Evolutionary conservation across 202 grass and related monocot genomes (phyloP).

Genomic region (Bolboschoenoplectus hybrid): DNA sequence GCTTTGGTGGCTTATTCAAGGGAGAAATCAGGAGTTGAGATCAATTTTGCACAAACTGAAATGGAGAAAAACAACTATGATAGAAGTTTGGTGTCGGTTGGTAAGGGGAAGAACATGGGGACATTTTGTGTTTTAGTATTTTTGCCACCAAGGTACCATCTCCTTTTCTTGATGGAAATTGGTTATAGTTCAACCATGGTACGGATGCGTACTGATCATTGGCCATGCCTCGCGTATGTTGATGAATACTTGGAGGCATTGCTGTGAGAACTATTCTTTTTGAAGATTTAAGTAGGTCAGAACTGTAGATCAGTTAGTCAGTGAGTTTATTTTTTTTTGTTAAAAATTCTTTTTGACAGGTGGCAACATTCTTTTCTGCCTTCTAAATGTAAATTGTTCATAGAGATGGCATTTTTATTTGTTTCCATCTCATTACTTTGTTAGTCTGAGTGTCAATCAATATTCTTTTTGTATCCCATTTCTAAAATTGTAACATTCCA

Average conservation of each 20-base stretch:
- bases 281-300: constrained; percentile 24
- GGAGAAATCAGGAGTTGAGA: constrained; percentile 51
- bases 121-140: constrained; percentile 73
- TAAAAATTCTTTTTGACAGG: constrained; percentile 39
- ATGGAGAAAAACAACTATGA: constrained; percentile 47
- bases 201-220: constrained; percentile 91
- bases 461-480: constrained; percentile 24
- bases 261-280: constrained; percentile 44
- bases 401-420: constrained; percentile 32
- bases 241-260: constrained; percentile 95
- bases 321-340: constrained; percentile 27
- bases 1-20: constrained; percentile 77
- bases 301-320: constrained; percentile 49
- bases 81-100: constrained; percentile 40
- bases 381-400: constrained; percentile 43
- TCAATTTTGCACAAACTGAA: constrained; percentile 46
- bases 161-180: constrained; percentile 96
- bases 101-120: constrained; percentile 65
- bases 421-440: constrained; percentile 34
- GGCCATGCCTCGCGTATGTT: constrained; percentile 94
- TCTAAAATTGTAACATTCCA: background rate
- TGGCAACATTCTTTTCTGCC: constrained; percentile 47
- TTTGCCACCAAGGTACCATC: constrained; percentile 89
- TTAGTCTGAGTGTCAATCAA: background rate
- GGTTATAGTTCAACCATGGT: constrained; percentile 72